Evolutionary conservation across 257 asterid genomes (phyloP).

Genomic region (Marsdenia floribunda): DNA sequence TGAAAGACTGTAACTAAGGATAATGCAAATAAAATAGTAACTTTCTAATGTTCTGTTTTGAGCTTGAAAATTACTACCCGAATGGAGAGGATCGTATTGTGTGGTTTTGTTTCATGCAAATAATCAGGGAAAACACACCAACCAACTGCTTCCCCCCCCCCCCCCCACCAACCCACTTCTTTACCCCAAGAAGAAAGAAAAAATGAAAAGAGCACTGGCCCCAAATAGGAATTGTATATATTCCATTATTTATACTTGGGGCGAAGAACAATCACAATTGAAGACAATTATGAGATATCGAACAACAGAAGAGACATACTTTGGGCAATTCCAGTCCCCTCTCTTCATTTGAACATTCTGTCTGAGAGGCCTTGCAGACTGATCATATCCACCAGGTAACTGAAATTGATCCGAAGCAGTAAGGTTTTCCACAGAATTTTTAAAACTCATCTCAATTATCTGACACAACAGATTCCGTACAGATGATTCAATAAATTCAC

Average conservation of each 20-base stretch:
- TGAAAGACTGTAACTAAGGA: neutral
- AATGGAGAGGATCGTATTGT: neutral
- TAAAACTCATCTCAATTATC: conserved; percentile 42
- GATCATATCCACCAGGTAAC: conserved; percentile 33
- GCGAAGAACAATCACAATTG: neutral
- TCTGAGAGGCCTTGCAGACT: conserved; percentile 41
- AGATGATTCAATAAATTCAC: conserved; percentile 76
- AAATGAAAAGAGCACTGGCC: neutral
- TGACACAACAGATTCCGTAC: conserved; percentile 62
- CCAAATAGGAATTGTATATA: neutral
- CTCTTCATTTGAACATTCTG: conserved; percentile 79
- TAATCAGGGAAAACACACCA: neutral
- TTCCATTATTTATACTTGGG: neutral
- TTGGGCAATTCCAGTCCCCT: conserved; percentile 94
- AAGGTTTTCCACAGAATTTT: conserved; percentile 30
- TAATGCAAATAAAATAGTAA: neutral
- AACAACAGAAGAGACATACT: conserved; percentile 40
- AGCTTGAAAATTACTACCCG: neutral
- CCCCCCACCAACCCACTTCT: neutral
- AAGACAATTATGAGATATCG: neutral
- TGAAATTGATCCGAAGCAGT: conserved; percentile 39
- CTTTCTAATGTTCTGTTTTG: neutral
- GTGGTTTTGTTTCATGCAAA: neutral
- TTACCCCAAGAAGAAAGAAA: no score
- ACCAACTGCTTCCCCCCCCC: neutral